A percentile compares a stretch with the other conserved stretches of the same genome.
phyloP scores from a whole-genome alignment of 1,139 yeast genomes.

The Yarrowia galli region DNA sequence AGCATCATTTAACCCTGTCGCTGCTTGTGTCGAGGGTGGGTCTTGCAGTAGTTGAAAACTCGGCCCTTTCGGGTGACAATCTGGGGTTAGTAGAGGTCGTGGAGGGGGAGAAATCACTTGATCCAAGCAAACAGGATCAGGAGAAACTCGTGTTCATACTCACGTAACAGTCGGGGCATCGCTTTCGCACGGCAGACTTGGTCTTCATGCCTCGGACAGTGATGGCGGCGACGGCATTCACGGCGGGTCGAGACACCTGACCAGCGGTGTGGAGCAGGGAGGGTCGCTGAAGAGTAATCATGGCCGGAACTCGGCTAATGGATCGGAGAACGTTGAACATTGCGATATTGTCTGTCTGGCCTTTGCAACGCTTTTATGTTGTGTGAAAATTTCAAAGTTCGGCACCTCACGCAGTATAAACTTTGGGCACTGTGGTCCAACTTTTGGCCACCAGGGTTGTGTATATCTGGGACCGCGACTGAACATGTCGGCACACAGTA shows the following conservation, averaged over 20 bases:
- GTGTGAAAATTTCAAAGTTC: constrained; percentile 32
- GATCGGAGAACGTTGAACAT: constrained; percentile 38
- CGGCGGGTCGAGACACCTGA: constrained; percentile 40
- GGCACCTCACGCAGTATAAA: not conserved
- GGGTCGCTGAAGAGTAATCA: constrained; percentile 35
- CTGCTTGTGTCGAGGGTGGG: constrained; percentile 94
- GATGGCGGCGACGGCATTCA: constrained; percentile 35
- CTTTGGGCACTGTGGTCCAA: constrained; percentile 4
- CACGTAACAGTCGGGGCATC: constrained; percentile 86
- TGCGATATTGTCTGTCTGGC: constrained; percentile 9
- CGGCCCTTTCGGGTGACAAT: constrained; percentile 94
- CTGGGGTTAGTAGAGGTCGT: constrained; percentile 42
- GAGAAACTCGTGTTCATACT: constrained; percentile 41
- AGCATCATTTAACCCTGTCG: constrained; percentile 76
- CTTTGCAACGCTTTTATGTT: constrained; percentile 31
- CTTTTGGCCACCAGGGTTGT: constrained; percentile 34
- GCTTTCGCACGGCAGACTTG: constrained; percentile 86
- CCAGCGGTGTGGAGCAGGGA: constrained; percentile 38
- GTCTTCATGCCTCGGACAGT: constrained; percentile 65
- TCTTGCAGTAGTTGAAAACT: constrained; percentile 89
- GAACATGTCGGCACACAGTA: constrained; percentile 7
- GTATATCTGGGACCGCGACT: constrained; percentile 11
- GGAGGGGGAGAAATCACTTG: not conserved
- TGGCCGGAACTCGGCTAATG: constrained; percentile 38
- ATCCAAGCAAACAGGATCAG: not conserved